Conservation (phyloP, 2,329 filamentous ascomycete genomes). For the Oidium heveae region DNA sequence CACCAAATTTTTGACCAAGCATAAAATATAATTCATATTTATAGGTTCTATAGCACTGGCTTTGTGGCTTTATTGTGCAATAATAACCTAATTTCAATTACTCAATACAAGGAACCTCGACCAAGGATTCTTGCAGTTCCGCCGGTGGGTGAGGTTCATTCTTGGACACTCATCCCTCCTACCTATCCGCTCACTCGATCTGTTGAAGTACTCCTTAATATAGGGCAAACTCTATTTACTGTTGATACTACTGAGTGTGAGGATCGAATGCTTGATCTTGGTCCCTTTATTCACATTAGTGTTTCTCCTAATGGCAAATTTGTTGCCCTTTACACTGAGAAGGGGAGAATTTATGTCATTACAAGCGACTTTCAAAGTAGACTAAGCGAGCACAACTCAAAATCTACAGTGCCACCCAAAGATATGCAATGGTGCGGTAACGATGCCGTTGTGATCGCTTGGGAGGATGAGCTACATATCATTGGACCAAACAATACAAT, state of each 20-base stretch:
- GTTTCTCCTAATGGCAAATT: conserved; percentile 81
- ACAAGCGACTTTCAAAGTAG: conserved; percentile 87
- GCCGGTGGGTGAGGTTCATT: conserved; percentile 55
- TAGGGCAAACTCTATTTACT: conserved; percentile 61
- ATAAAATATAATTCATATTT: conserved; percentile 1
- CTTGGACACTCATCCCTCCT: conserved; percentile 76
- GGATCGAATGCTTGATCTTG: conserved; percentile 73
- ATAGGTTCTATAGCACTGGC: conserved; percentile 59
- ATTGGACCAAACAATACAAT: conserved; percentile 64
- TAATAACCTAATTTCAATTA: conserved; percentile 67
- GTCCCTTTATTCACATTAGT: conserved; percentile 72
- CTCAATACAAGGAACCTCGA: conserved; percentile 71
- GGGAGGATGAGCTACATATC: conserved; percentile 93
- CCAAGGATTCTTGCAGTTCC: conserved; percentile 57
- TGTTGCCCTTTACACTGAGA: conserved; percentile 63
- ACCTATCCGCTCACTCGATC: conserved; percentile 73
- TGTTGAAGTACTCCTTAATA: conserved; percentile 74
- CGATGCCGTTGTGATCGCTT: conserved; percentile 76
- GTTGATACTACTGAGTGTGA: conserved; percentile 77
- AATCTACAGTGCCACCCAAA: conserved; percentile 60
- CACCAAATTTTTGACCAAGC: neutral
- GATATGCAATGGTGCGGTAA: conserved; percentile 93
- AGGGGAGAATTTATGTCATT: conserved; percentile 75
- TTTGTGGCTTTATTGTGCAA: conserved; percentile 80
- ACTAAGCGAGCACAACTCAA: conserved; percentile 74